Evolutionary conservation across 805 yeast species (phyloP), one percentile per base, ranked within the genome.

Genomic region (Spathaspora arborariae): DNA sequence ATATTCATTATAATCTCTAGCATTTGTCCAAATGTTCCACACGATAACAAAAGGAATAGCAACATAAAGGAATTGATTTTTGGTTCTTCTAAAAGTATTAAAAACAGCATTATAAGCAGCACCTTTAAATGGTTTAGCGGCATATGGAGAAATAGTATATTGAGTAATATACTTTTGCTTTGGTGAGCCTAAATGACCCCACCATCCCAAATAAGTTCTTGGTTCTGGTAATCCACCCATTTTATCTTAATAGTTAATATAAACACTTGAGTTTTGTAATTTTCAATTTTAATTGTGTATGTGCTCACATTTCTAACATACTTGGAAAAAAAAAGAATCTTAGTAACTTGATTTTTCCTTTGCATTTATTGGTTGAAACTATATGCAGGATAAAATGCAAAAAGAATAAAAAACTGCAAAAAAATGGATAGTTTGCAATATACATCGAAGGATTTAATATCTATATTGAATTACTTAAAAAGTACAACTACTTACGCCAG

Each of bases 41-140:
- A 88, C 84, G 56, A 88, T 68, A 48, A 81, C 75, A 55, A 80
- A 89, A 56, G 99, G 99, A 56, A 89, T 64, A 45, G 80, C 70
- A 49, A 92, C 72, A 74, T 75, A 92, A 58, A 92, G 72, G 51
- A 82, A 80, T 77, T 94, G 97, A 64, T 85, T 76, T 72, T 81
- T 87, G 59, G 85, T 83, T 81, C 99, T 87, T 81, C 99, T 92
- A 80, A 86, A 86, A 44, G 85, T 81, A 84, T 94, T 94, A 84
- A 86, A 91, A 56, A 91, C 71, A 42, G 96, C 88, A 68, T 81
- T 84, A 79, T 91, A 81, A 58, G 85, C 79, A 56, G 84, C 80
- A 58, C 96, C 96, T 70, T 85, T 85, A 68, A 94, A 79, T 48
- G 97, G 97, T 68, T 81, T 83, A 73, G 92, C 95, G 51, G 96